phyloP scores from a whole-genome alignment of 306 rosid genomes.

The Lathyrus aphaca region DNA sequence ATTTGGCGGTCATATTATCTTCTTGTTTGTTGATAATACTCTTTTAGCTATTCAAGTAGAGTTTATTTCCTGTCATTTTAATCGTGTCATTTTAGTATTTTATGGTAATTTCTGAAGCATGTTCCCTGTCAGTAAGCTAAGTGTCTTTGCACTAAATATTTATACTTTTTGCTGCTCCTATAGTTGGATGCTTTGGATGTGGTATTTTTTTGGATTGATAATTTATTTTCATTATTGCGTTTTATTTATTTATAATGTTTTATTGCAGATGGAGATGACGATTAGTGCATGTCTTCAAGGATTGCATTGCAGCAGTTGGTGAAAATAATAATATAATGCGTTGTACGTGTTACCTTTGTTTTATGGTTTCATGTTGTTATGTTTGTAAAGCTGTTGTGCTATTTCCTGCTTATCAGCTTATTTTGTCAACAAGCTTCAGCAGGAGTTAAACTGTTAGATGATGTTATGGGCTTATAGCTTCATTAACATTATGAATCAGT shows the following conservation, averaged over 20 bases:
- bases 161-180: slow-evolving; percentile 21
- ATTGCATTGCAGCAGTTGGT: slow-evolving; percentile 34
- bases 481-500: slow-evolving; percentile 38
- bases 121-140: neutral
- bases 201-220: slow-evolving; percentile 33
- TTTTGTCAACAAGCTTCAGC: slow-evolving; percentile 40
- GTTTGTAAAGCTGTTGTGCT: slow-evolving; percentile 46
- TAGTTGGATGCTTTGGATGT: slow-evolving; percentile 19
- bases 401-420: slow-evolving; percentile 34
- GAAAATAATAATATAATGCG: slow-evolving; percentile 40
- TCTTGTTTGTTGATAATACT: slow-evolving; percentile 8
- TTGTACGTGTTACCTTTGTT: slow-evolving; percentile 40
- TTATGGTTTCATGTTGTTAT: slow-evolving; percentile 34
- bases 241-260: slow-evolving; percentile 32
- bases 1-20: neutral
- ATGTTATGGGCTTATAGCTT: slow-evolving; percentile 29
- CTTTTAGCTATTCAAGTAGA: slow-evolving; percentile 19
- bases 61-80: neutral
- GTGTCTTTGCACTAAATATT: slow-evolving; percentile 8
- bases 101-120: slow-evolving; percentile 17
- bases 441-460: slow-evolving; percentile 31
- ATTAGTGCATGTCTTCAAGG: slow-evolving; percentile 39
- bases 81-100: slow-evolving; percentile 16
- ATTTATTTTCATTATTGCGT: slow-evolving; percentile 6
- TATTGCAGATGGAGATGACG: slow-evolving; percentile 70